These are phyloP conservation scores for Fibroporia radiculosa DNA, from an alignment of 768 basidiomycete species.

Conservation along the genomic window DNA sequence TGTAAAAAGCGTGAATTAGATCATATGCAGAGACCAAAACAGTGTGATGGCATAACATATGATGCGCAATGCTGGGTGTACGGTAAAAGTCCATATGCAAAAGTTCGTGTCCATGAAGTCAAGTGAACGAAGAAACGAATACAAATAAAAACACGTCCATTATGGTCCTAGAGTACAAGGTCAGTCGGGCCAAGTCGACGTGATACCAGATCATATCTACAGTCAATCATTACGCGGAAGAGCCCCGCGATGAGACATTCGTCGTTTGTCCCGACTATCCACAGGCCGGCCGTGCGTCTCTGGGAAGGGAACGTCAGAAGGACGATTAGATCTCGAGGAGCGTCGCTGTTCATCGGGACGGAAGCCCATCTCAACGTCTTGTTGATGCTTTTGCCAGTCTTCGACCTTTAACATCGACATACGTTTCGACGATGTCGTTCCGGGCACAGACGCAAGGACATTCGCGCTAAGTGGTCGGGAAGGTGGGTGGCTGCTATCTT, in stretches of 20 bases:
- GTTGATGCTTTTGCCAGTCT: slow-evolving; percentile 77
- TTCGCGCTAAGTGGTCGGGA: slow-evolving; percentile 57
- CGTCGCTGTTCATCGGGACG: slow-evolving; percentile 4
- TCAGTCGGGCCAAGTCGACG: too few relatives aligned
- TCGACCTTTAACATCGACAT: slow-evolving; percentile 75
- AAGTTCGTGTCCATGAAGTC: too few relatives aligned
- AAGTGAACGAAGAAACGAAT: too few relatives aligned
- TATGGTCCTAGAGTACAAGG: too few relatives aligned
- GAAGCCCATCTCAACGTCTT: slow-evolving; percentile 20
- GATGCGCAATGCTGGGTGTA: too few relatives aligned
- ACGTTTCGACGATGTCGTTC: slow-evolving; percentile 45
- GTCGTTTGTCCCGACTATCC: slow-evolving; percentile 20
- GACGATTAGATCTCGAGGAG: slow-evolving; percentile 30
- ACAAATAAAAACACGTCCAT: too few relatives aligned
- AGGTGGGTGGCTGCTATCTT: slow-evolving; percentile 18
- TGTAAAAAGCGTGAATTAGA: too few relatives aligned
- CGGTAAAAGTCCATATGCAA: too few relatives aligned
- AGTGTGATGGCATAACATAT: too few relatives aligned
- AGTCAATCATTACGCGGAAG: too few relatives aligned
- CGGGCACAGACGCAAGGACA: slow-evolving; percentile 39
- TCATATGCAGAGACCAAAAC: too few relatives aligned
- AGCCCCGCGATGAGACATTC: slow-evolving; percentile 25
- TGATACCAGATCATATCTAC: too few relatives aligned
- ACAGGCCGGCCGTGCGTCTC: slow-evolving; percentile 24
- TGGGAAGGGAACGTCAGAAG: slow-evolving; percentile 52